These are phyloP conservation scores for Fraxinus dipetala DNA, from an alignment of 305 asterid species.

Conservation along the genomic window DNA sequence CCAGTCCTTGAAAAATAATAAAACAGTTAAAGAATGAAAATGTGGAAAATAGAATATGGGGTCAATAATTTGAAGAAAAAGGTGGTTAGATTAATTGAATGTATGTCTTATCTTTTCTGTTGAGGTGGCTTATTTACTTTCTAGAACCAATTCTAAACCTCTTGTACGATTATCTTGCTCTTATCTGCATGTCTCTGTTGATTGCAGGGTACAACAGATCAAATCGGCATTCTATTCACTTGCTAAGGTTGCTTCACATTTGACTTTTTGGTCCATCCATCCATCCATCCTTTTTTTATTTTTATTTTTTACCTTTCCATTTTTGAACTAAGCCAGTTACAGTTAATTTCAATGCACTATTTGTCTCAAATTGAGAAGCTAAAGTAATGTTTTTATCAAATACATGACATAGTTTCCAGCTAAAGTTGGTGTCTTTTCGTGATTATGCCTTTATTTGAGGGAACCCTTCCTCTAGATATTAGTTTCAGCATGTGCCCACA, in stretches of 20 bases:
- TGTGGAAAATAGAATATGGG: background rate
- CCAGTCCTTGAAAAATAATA: background rate
- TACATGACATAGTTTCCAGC: background rate
- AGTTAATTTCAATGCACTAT: background rate
- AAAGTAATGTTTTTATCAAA: background rate
- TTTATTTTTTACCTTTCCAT: background rate
- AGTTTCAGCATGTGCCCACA: background rate
- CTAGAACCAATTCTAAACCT: background rate
- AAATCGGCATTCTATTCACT: constrained; percentile 86
- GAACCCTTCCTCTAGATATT: background rate
- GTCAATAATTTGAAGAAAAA: background rate
- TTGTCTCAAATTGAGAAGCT: background rate
- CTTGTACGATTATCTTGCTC: background rate
- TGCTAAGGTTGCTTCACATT: constrained; percentile 45
- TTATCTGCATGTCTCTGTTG: constrained; percentile 7
- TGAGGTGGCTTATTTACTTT: background rate
- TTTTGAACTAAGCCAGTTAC: background rate
- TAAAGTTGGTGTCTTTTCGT: background rate
- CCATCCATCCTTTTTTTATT: too few relatives aligned
- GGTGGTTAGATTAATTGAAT: background rate
- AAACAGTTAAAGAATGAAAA: background rate
- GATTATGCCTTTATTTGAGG: background rate
- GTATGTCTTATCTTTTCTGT: background rate
- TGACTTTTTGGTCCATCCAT: background rate
- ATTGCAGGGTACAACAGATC: constrained; percentile 74